Evolutionary conservation across 2,329 filamentous ascomycete species (phyloP), one percentile per base, ranked within the genome.

Genomic region (Epichloe sp.): DNA sequence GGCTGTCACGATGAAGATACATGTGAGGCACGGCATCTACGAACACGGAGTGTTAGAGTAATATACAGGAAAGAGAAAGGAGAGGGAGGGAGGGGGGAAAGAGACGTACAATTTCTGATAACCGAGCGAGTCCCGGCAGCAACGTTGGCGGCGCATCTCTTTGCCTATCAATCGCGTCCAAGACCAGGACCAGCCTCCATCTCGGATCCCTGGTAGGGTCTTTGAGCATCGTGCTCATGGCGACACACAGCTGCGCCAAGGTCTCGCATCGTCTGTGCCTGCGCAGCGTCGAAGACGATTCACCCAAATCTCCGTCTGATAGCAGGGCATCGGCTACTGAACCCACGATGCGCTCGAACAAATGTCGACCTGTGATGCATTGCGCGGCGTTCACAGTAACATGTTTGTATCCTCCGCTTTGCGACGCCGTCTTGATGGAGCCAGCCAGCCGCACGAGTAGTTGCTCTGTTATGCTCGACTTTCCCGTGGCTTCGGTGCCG

Each of bases 131-230:
- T 12, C 87, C 89, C 35, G 90, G 83, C 4, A 95, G 70, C 14
- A 97, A 69, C 1, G 88, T 95, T 3, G 81, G 76, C 5, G 86
- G 80, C 5, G 85, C 81, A 62, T 97, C 91, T 60, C 85, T 77
- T 65, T 95, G 86, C 55, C 77, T 79, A 65, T 97, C 91, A 52
- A 97, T 83, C 11, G 82, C 87, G 70, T 97, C 93, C 55, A 97
- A 77, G 11, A 96, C 86, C 52, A 97, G 68, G 8, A 91, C 82
- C 59, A 95, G 89, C 56, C 83, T 81, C 56, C 71, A 72, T 45
- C 62, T 59, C 19, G 62, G 58, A 40, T 67, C 65, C 7, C 63
- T 65, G 7, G 59, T 58, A 6, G 59, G 61, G 58, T 74, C 72
- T 48, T 74, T 68, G 44, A 90, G 66, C 66, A 88, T 71, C 61